Conservation (phyloP, 352 stramenopile genomes). For the Plasmopara muralis region DNA sequence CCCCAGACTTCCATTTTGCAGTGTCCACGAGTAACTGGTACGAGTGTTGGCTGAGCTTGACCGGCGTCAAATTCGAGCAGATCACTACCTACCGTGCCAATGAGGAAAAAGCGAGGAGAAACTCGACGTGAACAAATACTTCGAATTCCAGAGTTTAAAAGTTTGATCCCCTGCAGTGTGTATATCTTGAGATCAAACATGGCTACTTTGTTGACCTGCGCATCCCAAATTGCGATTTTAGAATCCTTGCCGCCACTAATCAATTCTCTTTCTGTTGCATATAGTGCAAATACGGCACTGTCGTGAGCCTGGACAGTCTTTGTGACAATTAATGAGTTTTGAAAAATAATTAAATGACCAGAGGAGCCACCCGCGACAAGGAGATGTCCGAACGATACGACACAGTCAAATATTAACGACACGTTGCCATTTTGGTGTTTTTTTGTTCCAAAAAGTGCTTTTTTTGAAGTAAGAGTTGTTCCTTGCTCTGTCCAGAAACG, state of each 20-base stretch:
- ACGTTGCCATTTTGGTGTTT: conserved; percentile 47
- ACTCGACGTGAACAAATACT: conserved; percentile 34
- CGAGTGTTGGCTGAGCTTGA: conserved; percentile 10
- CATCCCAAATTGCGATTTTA: conserved; percentile 81
- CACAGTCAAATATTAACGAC: conserved; percentile 42
- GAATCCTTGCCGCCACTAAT: conserved; percentile 85
- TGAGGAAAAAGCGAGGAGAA: conserved; percentile 42
- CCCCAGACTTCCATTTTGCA: conserved; percentile 76
- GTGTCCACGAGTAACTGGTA: conserved; percentile 51
- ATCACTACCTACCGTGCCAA: conserved; percentile 84
- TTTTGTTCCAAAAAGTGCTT: conserved; percentile 57
- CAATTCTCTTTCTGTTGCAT: conserved; percentile 44
- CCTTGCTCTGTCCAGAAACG: conserved; percentile 75
- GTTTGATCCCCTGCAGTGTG: conserved; percentile 10
- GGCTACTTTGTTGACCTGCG: conserved; percentile 37
- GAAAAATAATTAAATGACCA: conserved; percentile 74
- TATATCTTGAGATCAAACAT: conserved; percentile 39
- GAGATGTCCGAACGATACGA: conserved; percentile 40
- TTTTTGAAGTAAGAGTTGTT: conserved; percentile 59
- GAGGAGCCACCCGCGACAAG: conserved; percentile 54
- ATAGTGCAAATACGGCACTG: conserved; percentile 38
- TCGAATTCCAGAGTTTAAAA: conserved; percentile 36
- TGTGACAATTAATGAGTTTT: conserved; percentile 40
- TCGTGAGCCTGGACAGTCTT: conserved; percentile 51
- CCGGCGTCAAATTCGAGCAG: conserved; percentile 76